These are phyloP conservation scores for Leishmania major DNA, from an alignment of 208 protist genomes.

Conservation along the genomic window DNA sequence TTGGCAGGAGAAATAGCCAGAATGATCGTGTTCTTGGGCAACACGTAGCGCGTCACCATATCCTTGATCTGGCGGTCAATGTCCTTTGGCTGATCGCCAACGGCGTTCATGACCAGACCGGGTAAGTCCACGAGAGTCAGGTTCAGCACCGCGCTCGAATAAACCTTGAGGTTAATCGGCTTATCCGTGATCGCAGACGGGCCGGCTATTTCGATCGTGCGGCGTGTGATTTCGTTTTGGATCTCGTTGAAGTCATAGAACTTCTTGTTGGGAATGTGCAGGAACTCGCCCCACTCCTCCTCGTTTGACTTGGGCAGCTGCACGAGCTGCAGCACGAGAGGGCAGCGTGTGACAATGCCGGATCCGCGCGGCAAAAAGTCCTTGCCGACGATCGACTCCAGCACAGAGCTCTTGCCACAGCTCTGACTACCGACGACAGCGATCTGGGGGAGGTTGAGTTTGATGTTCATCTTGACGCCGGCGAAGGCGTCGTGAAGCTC, in stretches of 20 bases:
- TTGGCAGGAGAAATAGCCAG: constrained; percentile 99
- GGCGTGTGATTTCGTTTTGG: constrained; percentile 93
- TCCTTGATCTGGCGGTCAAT: constrained; percentile 97
- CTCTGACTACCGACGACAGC: constrained; percentile 98
- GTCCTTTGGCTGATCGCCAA: constrained; percentile 98
- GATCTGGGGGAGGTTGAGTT: constrained; percentile 98
- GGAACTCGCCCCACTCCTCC: constrained; percentile 90
- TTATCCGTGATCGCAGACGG: constrained; percentile 93
- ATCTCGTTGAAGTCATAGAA: constrained; percentile 98
- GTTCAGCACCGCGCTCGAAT: constrained; percentile 95
- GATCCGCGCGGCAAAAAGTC: constrained; percentile 99
- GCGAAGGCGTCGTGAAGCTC: constrained; percentile 97
- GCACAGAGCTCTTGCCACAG: constrained; percentile 97
- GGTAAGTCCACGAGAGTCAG: constrained; percentile 99
- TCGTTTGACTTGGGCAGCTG: constrained; percentile 65
- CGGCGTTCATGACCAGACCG: constrained; percentile 98
- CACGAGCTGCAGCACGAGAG: constrained; percentile 98
- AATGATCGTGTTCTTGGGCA: constrained; percentile 98
- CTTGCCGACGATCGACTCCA: constrained; percentile 99
- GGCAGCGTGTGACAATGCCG: constrained; percentile 99
- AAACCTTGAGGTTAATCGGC: constrained; percentile 98
- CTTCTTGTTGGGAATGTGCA: constrained; percentile 88
- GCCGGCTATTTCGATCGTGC: constrained; percentile 97
- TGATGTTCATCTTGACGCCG: constrained; percentile 90
- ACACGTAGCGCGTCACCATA: constrained; percentile 98